These are phyloP conservation scores for Monosporascus sp. DNA, from an alignment of 2,329 filamentous ascomycete genomes.

Conservation along the genomic window DNA sequence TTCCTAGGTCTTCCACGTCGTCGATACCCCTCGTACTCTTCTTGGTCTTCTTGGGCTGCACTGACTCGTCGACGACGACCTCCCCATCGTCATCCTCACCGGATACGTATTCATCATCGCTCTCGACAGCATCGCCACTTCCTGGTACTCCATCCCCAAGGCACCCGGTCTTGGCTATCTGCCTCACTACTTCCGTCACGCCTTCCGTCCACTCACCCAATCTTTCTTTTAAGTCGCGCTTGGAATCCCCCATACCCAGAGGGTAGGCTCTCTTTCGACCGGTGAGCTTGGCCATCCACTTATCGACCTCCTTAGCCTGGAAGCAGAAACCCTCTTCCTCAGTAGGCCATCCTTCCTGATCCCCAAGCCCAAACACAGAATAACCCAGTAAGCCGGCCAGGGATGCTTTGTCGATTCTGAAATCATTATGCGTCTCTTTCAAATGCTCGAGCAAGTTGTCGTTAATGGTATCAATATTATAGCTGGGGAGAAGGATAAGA, in stretches of 20 bases:
- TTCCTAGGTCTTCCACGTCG: slow-evolving; percentile 80
- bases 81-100: slow-evolving; percentile 54
- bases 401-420: slow-evolving; percentile 87
- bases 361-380: slow-evolving; percentile 89
- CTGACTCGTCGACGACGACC: slow-evolving; percentile 41
- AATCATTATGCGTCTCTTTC: slow-evolving; percentile 91
- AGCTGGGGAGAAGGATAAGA: slow-evolving; percentile 78
- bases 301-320: slow-evolving; percentile 84
- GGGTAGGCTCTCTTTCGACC: slow-evolving; percentile 82
- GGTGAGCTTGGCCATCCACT: slow-evolving; percentile 95
- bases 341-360: slow-evolving; percentile 85
- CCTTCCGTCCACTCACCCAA: slow-evolving; percentile 75
- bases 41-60: slow-evolving; percentile 33
- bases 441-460: slow-evolving; percentile 83
- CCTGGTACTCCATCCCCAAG: slow-evolving; percentile 64
- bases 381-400: slow-evolving; percentile 75
- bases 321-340: slow-evolving; percentile 90
- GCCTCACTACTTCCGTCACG: slow-evolving; percentile 63
- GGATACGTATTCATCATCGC: slow-evolving; percentile 66
- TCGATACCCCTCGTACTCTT: slow-evolving; percentile 49
- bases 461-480: slow-evolving; percentile 91
- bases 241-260: slow-evolving; percentile 81
- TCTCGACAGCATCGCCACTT: slow-evolving; percentile 79
- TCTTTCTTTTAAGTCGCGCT: slow-evolving; percentile 60
- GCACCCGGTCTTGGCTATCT: slow-evolving; percentile 53